Conservation (phyloP, 2,329 filamentous ascomycete species). For the Trichoderma pleuroti region DNA sequence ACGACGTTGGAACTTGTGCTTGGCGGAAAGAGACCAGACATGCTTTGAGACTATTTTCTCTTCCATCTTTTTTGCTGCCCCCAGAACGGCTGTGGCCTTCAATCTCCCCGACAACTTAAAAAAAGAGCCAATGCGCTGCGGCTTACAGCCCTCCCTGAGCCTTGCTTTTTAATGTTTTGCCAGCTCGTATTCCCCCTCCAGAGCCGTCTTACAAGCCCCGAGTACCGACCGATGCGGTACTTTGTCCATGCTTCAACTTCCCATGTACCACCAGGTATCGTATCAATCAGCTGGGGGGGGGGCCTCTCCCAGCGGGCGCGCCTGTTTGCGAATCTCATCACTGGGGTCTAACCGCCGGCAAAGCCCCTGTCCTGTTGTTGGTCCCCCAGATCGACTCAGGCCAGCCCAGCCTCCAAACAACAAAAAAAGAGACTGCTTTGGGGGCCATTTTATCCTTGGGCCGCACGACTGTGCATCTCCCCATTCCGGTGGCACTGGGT, state of each 20-base stretch:
- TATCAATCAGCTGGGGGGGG: neutral
- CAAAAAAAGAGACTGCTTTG: neutral
- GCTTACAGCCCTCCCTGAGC: neutral
- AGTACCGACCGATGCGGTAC: neutral
- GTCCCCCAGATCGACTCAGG: neutral
- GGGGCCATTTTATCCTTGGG: neutral
- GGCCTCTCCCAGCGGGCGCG: constrained; percentile 2
- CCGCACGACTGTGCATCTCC: neutral
- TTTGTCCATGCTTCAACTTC: neutral
- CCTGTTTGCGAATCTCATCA: neutral
- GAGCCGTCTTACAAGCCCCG: neutral
- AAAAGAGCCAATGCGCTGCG: neutral
- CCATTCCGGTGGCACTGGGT: neutral
- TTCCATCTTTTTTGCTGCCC: neutral
- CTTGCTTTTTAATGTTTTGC: neutral
- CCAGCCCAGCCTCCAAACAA: neutral
- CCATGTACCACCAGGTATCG: neutral
- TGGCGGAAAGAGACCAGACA: neutral
- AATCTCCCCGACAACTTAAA: neutral
- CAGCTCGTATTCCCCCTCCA: neutral
- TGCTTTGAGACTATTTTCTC: neutral
- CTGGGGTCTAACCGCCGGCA: constrained; percentile 8
- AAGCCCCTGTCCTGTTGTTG: neutral
- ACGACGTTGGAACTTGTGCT: neutral
- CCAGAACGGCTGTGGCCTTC: neutral